Conservation (phyloP, 2,329 filamentous ascomycete species). For the Torrubiella hemipterigena region DNA sequence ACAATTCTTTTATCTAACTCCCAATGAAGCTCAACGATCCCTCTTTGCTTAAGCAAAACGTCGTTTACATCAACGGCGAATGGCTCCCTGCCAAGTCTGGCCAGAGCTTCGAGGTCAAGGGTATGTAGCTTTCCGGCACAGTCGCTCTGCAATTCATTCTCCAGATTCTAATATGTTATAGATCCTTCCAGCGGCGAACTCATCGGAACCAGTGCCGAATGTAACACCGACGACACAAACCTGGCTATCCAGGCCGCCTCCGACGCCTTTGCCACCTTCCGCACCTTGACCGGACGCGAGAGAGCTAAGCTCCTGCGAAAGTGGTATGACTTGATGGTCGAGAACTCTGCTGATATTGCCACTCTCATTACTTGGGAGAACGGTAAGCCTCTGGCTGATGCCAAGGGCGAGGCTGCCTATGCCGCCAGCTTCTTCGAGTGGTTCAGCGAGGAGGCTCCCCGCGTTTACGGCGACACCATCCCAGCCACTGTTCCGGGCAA, state of each 20-base stretch:
- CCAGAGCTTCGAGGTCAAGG: slow-evolving; percentile 60
- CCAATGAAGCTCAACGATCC: slow-evolving; percentile 42
- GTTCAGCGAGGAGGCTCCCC: slow-evolving; percentile 53
- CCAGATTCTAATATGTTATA: too few species aligned
- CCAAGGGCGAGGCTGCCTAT: slow-evolving; percentile 44
- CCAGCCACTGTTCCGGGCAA: slow-evolving; percentile 47
- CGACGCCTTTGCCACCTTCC: slow-evolving; percentile 47
- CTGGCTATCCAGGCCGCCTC: slow-evolving; percentile 47
- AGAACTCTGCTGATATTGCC: slow-evolving; percentile 54
- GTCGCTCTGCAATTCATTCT: neutral
- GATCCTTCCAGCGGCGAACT: slow-evolving; percentile 60
- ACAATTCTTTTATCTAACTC: neutral
- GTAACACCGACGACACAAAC: slow-evolving; percentile 55
- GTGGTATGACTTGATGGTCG: slow-evolving; percentile 56
- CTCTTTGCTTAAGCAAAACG: slow-evolving; percentile 50
- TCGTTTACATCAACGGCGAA: slow-evolving; percentile 50
- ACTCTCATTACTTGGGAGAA: slow-evolving; percentile 60
- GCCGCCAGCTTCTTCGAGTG: slow-evolving; percentile 51
- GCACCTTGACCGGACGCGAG: slow-evolving; percentile 46
- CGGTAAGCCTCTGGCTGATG: slow-evolving; percentile 54
- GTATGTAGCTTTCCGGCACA: slow-evolving; percentile 21
- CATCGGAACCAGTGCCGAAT: slow-evolving; percentile 63
- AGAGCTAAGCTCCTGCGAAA: slow-evolving; percentile 47
- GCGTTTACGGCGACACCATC: slow-evolving; percentile 47
- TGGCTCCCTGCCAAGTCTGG: slow-evolving; percentile 62